These are phyloP conservation scores for Monilinia laxa DNA, from an alignment of 2,329 filamentous ascomycete genomes.

Conservation along the genomic window DNA sequence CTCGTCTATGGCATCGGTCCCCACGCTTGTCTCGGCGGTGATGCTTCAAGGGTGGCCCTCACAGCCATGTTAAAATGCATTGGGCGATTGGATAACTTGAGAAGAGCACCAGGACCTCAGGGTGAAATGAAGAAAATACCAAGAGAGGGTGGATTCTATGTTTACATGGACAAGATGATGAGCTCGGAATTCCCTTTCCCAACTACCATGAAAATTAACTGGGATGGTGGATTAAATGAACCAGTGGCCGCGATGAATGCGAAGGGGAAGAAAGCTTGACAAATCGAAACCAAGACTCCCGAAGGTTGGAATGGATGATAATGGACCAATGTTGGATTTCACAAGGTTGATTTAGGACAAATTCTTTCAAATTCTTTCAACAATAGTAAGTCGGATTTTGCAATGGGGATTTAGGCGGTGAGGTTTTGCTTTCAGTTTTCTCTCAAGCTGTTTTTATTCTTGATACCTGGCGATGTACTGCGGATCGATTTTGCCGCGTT, in stretches of 20 bases:
- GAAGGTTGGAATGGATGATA: slow-evolving; percentile 10
- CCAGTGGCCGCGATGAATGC: not conserved
- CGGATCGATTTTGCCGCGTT: not conserved
- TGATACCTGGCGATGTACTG: not conserved
- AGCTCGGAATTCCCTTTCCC: slow-evolving; percentile 54
- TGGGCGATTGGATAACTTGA: slow-evolving; percentile 24
- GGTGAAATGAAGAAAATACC: slow-evolving; percentile 26
- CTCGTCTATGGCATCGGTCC: slow-evolving; percentile 63
- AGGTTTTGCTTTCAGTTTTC: not conserved
- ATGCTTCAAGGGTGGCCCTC: slow-evolving; percentile 46
- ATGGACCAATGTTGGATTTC: too few species aligned
- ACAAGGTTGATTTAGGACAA: too few species aligned
- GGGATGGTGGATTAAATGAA: slow-evolving; percentile 29
- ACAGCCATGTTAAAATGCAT: slow-evolving; percentile 52
- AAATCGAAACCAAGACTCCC: not conserved
- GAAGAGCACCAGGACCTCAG: slow-evolving; percentile 25
- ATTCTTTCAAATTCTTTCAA: not conserved
- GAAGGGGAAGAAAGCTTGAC: slow-evolving; percentile 10
- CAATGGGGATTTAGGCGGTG: not conserved
- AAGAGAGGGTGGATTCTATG: slow-evolving; percentile 23
- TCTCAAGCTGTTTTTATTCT: not conserved
- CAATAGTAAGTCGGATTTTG: not conserved
- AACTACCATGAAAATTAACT: slow-evolving; percentile 31
- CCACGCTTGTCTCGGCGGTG: slow-evolving; percentile 60
- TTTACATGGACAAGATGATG: slow-evolving; percentile 42